phyloP scores from a whole-genome alignment of 225 moss, liverwort and hornwort genomes.

The Straminergon stramineum region DNA sequence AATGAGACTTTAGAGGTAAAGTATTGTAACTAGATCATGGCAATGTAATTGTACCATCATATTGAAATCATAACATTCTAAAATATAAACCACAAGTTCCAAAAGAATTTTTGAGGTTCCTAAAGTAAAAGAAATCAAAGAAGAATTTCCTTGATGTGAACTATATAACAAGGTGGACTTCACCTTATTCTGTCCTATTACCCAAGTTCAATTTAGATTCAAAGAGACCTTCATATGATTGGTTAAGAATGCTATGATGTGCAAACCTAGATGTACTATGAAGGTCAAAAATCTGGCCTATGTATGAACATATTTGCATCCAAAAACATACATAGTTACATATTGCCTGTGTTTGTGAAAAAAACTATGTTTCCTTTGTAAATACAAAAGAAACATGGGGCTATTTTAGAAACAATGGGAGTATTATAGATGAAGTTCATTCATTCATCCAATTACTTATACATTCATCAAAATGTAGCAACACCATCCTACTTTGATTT shows the following conservation, averaged over 20 bases:
- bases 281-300: fast-evolving
- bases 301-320: neutral
- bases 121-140: neutral
- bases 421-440: neutral
- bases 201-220: neutral
- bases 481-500: neutral
- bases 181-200: neutral
- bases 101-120: fast-evolving
- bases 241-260: neutral
- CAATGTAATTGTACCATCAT: neutral
- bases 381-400: no score
- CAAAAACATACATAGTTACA: neutral
- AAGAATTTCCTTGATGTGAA: fast-evolving
- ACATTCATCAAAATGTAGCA: neutral
- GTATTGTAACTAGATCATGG: neutral
- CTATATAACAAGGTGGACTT: fast-evolving
- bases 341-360: no score
- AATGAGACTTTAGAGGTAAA: no score
- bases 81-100: fast-evolving
- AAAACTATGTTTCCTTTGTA: no score
- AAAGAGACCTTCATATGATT: fast-evolving
- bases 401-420: no score
- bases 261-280: neutral
- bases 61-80: fast-evolving
- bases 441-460: no score